phyloP scores from a whole-genome alignment of 2,329 filamentous ascomycete genomes.

The Diplodia intermedia region DNA sequence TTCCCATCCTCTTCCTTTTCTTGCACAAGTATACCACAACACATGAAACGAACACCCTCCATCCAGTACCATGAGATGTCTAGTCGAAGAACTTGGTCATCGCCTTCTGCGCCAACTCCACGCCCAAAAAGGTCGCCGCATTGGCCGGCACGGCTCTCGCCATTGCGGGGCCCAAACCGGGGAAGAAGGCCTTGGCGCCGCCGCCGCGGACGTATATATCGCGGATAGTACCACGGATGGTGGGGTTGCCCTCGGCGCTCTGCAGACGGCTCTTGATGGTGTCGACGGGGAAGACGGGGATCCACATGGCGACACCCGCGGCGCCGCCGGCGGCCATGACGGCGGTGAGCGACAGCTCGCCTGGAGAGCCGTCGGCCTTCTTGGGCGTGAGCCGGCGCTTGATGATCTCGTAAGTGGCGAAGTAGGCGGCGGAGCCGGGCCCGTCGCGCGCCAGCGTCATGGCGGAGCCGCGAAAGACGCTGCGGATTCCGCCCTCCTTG shows the following conservation, averaged over 20 bases:
- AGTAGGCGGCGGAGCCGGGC: conserved; percentile 92
- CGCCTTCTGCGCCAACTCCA: conserved; percentile 81
- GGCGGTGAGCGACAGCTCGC: conserved; percentile 80
- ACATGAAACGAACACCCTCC: background rate
- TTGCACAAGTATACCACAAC: background rate
- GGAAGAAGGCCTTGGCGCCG: conserved; percentile 93
- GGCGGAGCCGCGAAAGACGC: conserved; percentile 87
- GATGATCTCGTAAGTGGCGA: conserved; percentile 95
- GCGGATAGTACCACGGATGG: conserved; percentile 78
- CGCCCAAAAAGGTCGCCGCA: conserved; percentile 89
- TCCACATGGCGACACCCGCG: conserved; percentile 98
- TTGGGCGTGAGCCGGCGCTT: conserved; percentile 86
- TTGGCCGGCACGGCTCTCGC: conserved; percentile 94
- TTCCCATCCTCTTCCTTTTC: background rate
- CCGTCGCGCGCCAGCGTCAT: conserved; percentile 95
- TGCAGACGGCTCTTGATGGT: conserved; percentile 95
- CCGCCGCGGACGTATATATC: conserved; percentile 86
- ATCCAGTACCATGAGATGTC: background rate
- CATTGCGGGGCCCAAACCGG: conserved; percentile 90
- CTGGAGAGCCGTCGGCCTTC: conserved; percentile 76
- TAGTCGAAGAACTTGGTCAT: conserved; percentile 75
- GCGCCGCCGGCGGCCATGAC: conserved; percentile 86
- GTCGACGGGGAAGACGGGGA: conserved; percentile 96
- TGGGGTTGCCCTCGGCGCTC: conserved; percentile 84
- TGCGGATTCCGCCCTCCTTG: conserved; percentile 85